A percentile compares a stretch with the other conserved stretches of the same genome.
phyloP scores from a whole-genome alignment of 1,284 basidiomycete genomes.

The Trametes hirsuta region DNA sequence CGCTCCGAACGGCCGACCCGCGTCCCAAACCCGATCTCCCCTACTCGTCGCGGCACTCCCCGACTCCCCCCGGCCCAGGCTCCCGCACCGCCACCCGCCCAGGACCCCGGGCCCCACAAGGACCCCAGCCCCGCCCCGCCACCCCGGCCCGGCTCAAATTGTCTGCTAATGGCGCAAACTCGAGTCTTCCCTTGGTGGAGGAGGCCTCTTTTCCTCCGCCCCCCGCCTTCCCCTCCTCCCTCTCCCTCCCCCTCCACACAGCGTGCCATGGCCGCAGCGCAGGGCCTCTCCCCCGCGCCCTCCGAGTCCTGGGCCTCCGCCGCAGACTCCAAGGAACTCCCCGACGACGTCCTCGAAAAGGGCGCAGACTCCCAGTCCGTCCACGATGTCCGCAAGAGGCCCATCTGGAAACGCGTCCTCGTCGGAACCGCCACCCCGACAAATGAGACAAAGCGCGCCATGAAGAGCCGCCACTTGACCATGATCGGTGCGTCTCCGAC shows the following conservation, averaged over 20 bases:
- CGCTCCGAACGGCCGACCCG: slow-evolving; percentile 8
- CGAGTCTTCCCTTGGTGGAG: background rate
- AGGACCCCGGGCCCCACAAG: background rate
- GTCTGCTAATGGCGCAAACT: no score
- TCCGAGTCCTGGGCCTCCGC: slow-evolving; percentile 18
- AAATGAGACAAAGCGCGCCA: slow-evolving; percentile 41
- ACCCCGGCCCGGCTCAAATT: background rate
- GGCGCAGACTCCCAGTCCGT: slow-evolving; percentile 2
- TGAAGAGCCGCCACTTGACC: slow-evolving; percentile 45
- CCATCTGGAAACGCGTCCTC: slow-evolving; percentile 31
- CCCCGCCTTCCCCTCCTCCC: no score
- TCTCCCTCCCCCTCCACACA: background rate
- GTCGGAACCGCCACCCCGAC: slow-evolving; percentile 24
- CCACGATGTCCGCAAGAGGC: background rate
- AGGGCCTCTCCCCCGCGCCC: slow-evolving; percentile 10
- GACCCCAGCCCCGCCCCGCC: background rate
- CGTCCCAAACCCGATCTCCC: background rate
- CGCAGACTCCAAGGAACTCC: slow-evolving; percentile 14
- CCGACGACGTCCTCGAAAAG: slow-evolving; percentile 15
- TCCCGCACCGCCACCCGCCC: background rate
- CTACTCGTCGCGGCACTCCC: slow-evolving; percentile 11
- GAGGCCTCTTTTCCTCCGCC: background rate
- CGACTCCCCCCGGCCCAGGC: background rate
- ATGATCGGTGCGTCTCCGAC: slow-evolving; percentile 43
- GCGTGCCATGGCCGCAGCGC: background rate